Evolutionary conservation across 106 monocot genomes (phyloP).

Genomic region (Posidonia australis): DNA sequence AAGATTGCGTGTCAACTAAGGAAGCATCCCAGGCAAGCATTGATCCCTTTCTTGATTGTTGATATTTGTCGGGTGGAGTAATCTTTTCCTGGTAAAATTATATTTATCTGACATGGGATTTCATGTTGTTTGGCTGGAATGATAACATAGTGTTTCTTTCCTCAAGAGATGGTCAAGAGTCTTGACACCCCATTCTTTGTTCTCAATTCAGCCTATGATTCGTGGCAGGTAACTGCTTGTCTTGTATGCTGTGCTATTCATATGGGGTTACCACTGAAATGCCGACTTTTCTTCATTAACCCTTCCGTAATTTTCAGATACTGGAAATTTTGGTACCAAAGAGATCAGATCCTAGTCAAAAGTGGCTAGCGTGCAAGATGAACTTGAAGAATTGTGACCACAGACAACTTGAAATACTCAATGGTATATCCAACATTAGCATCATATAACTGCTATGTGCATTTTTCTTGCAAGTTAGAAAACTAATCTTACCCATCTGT

Average conservation of each 20-base stretch:
- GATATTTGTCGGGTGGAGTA: background rate
- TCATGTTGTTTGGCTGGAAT: background rate
- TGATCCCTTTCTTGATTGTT: slow-evolving; percentile 8
- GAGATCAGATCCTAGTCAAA: background rate
- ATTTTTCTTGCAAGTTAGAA: too few relatives aligned
- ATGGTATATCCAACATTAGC: too few relatives aligned
- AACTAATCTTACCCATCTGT: background rate
- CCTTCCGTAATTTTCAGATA: background rate
- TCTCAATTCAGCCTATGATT: slow-evolving; percentile 83
- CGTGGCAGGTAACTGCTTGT: slow-evolving; percentile 66
- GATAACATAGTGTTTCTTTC: slow-evolving; percentile 71
- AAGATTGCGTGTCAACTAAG: slow-evolving; percentile 37
- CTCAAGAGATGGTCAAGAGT: slow-evolving; percentile 57
- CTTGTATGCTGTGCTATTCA: background rate
- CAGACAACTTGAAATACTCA: too few relatives aligned
- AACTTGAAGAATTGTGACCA: too few relatives aligned
- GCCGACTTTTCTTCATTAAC: background rate
- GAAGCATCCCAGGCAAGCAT: slow-evolving; percentile 49
- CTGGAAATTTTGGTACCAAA: background rate
- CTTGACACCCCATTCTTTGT: slow-evolving; percentile 73
- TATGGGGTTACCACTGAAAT: background rate
- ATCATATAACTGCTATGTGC: too few relatives aligned
- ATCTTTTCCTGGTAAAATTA: too few relatives aligned
- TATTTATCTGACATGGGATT: background rate
- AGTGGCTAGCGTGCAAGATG: background rate